Base-by-base conservation (phyloP, 352 stramenopile species). In the Sclerospora graminicola region DNA sequence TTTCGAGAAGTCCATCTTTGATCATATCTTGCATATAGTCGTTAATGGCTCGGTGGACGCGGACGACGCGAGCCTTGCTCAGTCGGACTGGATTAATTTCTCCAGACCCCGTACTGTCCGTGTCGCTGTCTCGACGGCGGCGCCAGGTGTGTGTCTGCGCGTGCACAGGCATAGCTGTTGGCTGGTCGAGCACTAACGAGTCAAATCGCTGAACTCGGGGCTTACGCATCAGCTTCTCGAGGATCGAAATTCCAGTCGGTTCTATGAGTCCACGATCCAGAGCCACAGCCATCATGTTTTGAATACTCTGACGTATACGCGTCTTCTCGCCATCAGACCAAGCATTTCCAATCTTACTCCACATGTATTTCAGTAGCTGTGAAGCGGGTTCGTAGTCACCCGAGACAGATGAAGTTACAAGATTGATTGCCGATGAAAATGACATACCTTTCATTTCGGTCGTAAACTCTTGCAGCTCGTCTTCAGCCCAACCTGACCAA, bases 11-110 rank as follows among this genome's bases (percentile, higher is more conserved):
- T 2, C 80, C 80, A 40, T 81, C 75, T 24, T 81, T 58, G 30
- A 89, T 72, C 80, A 92, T 92, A 21, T 92, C 80, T 40, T 92
- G 69, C 60, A 92, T 69, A 55, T 92, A 92, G 31, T 68, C 53
- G 30, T 85, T 79, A 23, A 92, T 79, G 5, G 80, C 75, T 32
- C 80, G 76, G 47, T 92, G 80, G 14, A 92, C 73, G 11, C 76
- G 72, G 20, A 92, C 77, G 8, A 58, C 63, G 8, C 62, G 60
- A 24, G 73, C 75, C 23, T 69, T 74, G 46, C 61, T 82, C 9
- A 84, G 45, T 1, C 63, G 59, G 27, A 77, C 55, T n/a, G 75
- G 70, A 26, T 83, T 79, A 11, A 60, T 69, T 32, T 69, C 66
- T 15, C 39, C 66, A 13, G 57, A 71, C 3, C 45, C 43, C 32